A percentile compares a stretch with the other conserved stretches of the same genome.
Conservation (phyloP, 1,284 basidiomycete species). For the Coriolopsis trogii region DNA sequence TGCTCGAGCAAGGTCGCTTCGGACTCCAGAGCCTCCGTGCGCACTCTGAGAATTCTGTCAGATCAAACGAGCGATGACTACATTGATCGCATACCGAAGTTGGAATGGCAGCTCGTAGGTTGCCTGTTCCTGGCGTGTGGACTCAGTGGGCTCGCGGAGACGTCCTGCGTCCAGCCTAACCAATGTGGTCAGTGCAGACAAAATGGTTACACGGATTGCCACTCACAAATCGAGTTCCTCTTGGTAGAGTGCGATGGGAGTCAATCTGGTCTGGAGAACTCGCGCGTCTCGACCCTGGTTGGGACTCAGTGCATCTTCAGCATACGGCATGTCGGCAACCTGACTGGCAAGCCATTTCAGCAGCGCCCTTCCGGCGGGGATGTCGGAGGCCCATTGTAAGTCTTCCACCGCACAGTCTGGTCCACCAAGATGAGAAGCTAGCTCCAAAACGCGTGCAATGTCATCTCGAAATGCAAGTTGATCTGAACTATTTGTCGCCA, state of each 20-base stretch:
- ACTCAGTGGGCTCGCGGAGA: background rate
- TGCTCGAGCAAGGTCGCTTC: conserved; percentile 26
- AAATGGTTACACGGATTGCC: background rate
- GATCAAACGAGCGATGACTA: background rate
- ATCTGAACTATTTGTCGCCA: no score
- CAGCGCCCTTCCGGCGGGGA: conserved; percentile 26
- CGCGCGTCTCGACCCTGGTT: background rate
- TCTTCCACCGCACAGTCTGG: conserved; percentile 17
- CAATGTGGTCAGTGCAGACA: background rate
- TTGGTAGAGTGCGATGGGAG: conserved; percentile 20
- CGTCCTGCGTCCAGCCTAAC: background rate
- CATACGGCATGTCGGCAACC: background rate
- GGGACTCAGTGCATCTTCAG: background rate
- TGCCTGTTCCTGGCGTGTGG: background rate
- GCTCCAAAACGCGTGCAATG: background rate
- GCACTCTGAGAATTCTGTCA: conserved; percentile 1
- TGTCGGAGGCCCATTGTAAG: conserved; percentile 25
- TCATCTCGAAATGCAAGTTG: no score
- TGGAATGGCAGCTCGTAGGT: conserved; percentile 15
- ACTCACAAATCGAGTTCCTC: conserved; percentile 19
- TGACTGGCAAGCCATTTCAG: conserved; percentile 30
- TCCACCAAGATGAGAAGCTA: conserved; percentile 25
- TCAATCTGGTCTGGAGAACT: background rate
- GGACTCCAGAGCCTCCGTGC: conserved; percentile 1
- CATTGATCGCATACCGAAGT: conserved; percentile 1